These are phyloP conservation scores for Leccinum huronense DNA, from an alignment of 1,284 basidiomycete species.

Conservation along the genomic window DNA sequence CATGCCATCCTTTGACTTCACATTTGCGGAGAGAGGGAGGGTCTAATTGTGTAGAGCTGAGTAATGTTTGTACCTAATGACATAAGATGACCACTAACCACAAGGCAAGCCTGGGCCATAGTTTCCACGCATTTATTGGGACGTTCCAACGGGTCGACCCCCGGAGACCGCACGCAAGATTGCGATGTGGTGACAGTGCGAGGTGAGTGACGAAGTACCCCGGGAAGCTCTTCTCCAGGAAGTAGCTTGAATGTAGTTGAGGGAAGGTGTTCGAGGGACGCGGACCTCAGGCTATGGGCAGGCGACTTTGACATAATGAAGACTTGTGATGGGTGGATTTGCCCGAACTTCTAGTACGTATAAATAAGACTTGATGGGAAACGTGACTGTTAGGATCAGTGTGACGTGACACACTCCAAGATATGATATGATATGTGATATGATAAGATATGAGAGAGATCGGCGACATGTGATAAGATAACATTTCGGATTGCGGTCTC, in stretches of 20 bases:
- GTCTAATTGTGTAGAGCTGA: background rate
- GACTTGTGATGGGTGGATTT: background rate
- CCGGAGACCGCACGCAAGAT: background rate
- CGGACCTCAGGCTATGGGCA: background rate
- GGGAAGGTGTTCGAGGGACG: background rate
- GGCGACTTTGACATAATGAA: background rate
- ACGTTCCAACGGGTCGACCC: background rate
- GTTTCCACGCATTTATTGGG: background rate
- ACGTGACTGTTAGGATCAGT: background rate
- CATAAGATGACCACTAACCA: background rate
- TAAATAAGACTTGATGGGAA: background rate
- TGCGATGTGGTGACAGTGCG: background rate
- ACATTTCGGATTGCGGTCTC: background rate
- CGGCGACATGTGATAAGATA: background rate
- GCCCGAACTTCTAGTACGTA: background rate
- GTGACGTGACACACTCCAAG: background rate
- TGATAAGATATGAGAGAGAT: background rate
- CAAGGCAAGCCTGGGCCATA: background rate
- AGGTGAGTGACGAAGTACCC: background rate
- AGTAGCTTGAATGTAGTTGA: background rate
- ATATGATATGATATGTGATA: background rate
- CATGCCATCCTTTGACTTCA: background rate
- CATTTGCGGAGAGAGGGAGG: background rate
- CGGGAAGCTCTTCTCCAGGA: slow-evolving; percentile 2
- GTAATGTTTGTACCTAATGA: background rate